Conservation (phyloP, 2,329 filamentous ascomycete genomes). For the Shiraia sp. region DNA sequence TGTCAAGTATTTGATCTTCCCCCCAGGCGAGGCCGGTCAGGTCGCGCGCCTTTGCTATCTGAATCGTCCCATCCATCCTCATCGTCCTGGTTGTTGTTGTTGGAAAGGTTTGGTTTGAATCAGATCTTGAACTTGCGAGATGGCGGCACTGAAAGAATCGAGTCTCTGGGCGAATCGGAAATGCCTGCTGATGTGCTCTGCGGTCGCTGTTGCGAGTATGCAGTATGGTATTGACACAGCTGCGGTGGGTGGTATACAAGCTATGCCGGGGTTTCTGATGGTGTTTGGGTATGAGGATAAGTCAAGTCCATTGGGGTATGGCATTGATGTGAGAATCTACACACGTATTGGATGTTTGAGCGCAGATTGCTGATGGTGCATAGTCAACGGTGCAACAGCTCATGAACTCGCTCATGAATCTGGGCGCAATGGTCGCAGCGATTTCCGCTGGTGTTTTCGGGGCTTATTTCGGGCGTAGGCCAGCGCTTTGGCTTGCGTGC, state of each 20-base stretch:
- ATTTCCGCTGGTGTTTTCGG: conserved; percentile 54
- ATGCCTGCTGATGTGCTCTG: conserved; percentile 53
- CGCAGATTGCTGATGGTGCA: neutral
- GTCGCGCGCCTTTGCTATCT: no score
- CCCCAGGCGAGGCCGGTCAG: no score
- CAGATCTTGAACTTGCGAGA: neutral
- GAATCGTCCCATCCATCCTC: no score
- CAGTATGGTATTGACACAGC: conserved; percentile 58
- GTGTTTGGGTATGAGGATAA: conserved; percentile 57
- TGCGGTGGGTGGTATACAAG: conserved; percentile 46
- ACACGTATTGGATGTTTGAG: no score
- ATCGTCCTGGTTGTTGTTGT: no score
- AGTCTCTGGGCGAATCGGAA: conserved; percentile 44
- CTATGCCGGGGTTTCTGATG: conserved; percentile 53
- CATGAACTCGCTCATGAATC: conserved; percentile 56
- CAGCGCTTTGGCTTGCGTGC: conserved; percentile 55
- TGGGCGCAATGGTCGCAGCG: conserved; percentile 57
- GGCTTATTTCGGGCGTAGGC: conserved; percentile 52
- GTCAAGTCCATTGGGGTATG: conserved; percentile 41
- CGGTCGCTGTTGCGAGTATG: conserved; percentile 55
- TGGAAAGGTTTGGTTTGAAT: no score
- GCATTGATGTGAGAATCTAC: conserved; percentile 50
- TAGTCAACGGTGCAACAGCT: conserved; percentile 57
- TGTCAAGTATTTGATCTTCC: no score
- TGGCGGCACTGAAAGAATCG: conserved; percentile 9